A percentile compares a stretch with the other conserved stretches of the same genome.
These are phyloP conservation scores for Linderniella brevidens DNA, from an alignment of 257 asterid species.

Conservation along the genomic window DNA sequence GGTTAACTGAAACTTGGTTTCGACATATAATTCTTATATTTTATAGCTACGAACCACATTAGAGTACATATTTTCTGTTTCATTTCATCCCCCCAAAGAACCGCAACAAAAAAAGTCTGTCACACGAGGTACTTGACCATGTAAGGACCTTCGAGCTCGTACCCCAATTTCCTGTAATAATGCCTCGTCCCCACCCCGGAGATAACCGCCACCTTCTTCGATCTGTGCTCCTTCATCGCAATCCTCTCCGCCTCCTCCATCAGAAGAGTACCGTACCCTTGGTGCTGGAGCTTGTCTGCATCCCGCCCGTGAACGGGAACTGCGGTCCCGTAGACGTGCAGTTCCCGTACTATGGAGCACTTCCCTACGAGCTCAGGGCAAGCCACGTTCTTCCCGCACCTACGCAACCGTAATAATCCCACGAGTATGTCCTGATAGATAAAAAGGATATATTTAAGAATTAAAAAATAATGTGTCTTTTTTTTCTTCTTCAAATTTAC, in stretches of 20 bases:
- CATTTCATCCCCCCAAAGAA: too few species aligned
- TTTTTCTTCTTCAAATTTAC: not conserved
- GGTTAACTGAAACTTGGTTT: too few species aligned
- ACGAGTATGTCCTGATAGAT: constrained; percentile 74
- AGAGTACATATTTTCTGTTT: too few species aligned
- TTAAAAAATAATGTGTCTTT: not conserved
- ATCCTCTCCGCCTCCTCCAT: constrained; percentile 95
- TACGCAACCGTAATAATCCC: constrained; percentile 72
- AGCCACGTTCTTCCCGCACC: constrained; percentile 64
- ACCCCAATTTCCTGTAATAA: constrained; percentile 89
- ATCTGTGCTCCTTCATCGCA: constrained; percentile 69
- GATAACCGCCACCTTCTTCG: constrained; percentile 76
- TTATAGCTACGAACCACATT: too few species aligned
- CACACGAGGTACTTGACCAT: constrained; percentile 61
- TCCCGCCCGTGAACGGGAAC: constrained; percentile 98
- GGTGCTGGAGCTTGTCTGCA: constrained; percentile 86
- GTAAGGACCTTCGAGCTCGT: constrained; percentile 97
- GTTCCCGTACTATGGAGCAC: constrained; percentile 89
- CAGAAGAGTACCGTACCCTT: constrained; percentile 82
- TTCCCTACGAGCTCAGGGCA: constrained; percentile 83
- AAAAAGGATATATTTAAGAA: not conserved
- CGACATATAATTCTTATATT: too few species aligned
- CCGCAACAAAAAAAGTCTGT: too few species aligned
- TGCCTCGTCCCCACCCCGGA: constrained; percentile 97
- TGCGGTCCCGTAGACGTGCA: constrained; percentile 95